These are phyloP conservation scores for Bipolaris sorokiniana DNA, from an alignment of 2,329 filamentous ascomycete species.

Conservation along the genomic window DNA sequence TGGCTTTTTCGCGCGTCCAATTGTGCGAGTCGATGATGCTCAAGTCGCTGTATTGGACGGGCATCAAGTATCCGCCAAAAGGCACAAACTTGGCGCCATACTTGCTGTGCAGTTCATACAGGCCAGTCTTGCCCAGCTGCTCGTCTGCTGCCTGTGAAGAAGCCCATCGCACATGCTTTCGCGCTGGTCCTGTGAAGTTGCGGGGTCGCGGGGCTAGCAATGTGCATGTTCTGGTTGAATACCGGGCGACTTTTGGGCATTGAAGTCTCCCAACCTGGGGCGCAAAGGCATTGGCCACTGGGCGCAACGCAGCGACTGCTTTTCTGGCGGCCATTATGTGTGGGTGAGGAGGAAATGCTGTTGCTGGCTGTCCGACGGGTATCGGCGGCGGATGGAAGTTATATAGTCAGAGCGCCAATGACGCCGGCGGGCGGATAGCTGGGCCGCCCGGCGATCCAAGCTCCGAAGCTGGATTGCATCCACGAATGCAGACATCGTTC, in stretches of 20 bases:
- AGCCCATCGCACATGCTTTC: conserved; percentile 34
- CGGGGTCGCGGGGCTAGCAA: conserved; percentile 34
- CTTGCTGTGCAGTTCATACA: conserved; percentile 79
- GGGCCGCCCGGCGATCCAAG: conserved; percentile 21
- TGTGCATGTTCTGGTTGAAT: conserved; percentile 21
- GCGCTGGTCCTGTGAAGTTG: conserved; percentile 26
- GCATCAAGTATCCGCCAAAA: conserved; percentile 94
- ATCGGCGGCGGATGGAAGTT: conserved; percentile 22
- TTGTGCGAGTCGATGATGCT: conserved; percentile 84
- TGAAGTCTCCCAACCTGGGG: conserved; percentile 21
- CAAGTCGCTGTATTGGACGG: conserved; percentile 81
- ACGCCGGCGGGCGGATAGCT: conserved; percentile 22
- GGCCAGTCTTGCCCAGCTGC: conserved; percentile 65
- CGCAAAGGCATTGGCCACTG: conserved; percentile 34
- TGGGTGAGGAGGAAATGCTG: conserved; percentile 16
- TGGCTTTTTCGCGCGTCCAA: conserved; percentile 86
- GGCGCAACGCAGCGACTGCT: conserved; percentile 30
- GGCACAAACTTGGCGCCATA: conserved; percentile 92
- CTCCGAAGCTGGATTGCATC: conserved; percentile 25
- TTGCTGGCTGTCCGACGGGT: conserved; percentile 16
- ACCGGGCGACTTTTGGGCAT: conserved; percentile 18
- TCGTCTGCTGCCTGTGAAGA: conserved; percentile 36
- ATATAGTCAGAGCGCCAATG: conserved; percentile 24
- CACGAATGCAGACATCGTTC: conserved; percentile 27
- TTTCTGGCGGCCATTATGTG: conserved; percentile 41